Base-by-base conservation (phyloP, 1,139 yeast species). In the Diutina neorugosa region DNA sequence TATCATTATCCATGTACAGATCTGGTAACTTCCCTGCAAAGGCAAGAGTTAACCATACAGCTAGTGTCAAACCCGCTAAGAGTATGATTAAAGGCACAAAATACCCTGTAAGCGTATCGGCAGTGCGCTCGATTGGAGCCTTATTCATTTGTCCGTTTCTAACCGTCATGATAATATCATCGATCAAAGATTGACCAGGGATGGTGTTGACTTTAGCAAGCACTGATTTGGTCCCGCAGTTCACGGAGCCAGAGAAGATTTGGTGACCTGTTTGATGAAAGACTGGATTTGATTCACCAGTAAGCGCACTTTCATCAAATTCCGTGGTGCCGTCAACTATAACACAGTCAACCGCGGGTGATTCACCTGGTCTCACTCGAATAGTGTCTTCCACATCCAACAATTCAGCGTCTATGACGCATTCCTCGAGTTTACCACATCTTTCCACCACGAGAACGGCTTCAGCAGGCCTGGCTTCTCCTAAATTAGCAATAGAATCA, bases 231-330 rank as follows among this genome's bases (percentile, higher is more conserved):
- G 76, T 70, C 1, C 93, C 89, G 20, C 70, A 69, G 59, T 85
- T 86, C 2, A 84, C 76, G 0, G 93, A 84, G 2, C 93, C 94
- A 0, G 90, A 82, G 65, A 77, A 86, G 0, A 85, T 70, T 57
- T 82, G 86, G 57, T 84, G 88, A 1, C 84, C 84, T 0, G 69
- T 67, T 1, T 55, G 53, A 58, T 76, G 82, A 21, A 66, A 66
- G 4, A 80, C 77, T 1, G 81, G 76, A 14, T 66, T 64, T 0
- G 84, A 78, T 63, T 86, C 95, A 37, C 95, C 95, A 0, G 94
- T 86, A 18, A 86, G 70, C 21, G 91, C 87, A 47, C 89, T 80
- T 61, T 86, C 94, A 61, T 86, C 88, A 64, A 86, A 84, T 44
- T 78, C 78, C 0, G 86, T 65, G 1, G 65, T 60, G 1, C 89